Conservation (phyloP, 441 rosid species). For the Jatropha multifida region DNA sequence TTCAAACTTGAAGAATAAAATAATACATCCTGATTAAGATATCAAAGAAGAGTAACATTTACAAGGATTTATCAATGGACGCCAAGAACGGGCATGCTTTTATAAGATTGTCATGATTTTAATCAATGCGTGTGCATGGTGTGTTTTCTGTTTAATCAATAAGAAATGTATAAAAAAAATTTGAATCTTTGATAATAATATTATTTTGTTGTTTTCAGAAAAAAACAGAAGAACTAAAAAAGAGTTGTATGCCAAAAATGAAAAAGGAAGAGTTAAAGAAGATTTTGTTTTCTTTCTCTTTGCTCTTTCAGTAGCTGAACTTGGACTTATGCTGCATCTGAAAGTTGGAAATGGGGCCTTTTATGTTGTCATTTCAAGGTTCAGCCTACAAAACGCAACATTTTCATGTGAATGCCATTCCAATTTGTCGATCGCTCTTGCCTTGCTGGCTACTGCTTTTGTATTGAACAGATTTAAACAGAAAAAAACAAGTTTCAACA, state of each 20-base stretch:
- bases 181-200: too few species aligned
- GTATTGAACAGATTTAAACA: not conserved
- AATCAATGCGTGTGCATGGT: too few species aligned
- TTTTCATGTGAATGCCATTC: constrained; percentile 18
- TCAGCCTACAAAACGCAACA: constrained; percentile 1
- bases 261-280: not conserved
- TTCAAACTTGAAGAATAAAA: not conserved
- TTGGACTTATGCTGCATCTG: not conserved
- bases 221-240: not conserved
- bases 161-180: too few species aligned
- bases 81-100: too few species aligned
- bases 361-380: not conserved
- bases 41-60: too few species aligned
- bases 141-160: too few species aligned
- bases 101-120: too few species aligned
- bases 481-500: not conserved
- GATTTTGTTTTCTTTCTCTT: not conserved
- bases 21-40: too few species aligned
- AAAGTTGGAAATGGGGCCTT: not conserved
- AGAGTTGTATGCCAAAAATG: too few species aligned
- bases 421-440: not conserved
- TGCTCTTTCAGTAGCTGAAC: not conserved
- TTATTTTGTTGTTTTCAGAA: too few species aligned
- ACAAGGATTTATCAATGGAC: too few species aligned
- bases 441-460: not conserved